A percentile compares a stretch with the other conserved stretches of the same genome.
phyloP scores from a whole-genome alignment of 768 basidiomycete species.

The Boletellus ananiceps region DNA sequence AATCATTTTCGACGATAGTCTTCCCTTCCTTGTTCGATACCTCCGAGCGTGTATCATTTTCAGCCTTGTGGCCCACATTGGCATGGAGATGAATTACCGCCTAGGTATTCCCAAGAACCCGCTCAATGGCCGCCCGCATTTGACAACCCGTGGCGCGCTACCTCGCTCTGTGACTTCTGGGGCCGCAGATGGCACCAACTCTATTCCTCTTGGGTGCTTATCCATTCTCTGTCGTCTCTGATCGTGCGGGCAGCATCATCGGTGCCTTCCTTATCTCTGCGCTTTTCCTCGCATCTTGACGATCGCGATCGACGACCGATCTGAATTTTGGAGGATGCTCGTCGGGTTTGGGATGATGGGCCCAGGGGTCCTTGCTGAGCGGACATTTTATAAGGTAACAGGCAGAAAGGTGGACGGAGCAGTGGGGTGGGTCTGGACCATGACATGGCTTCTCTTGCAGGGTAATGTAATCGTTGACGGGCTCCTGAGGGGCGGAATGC shows the following conservation, averaged over 20 bases:
- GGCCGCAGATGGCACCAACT: conserved; percentile 1
- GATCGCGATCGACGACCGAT: not conserved
- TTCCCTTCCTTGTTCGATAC: conserved; percentile 26
- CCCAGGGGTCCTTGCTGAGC: not conserved
- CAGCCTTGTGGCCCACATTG: conserved; percentile 42
- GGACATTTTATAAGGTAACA: not conserved
- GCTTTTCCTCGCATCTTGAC: not conserved
- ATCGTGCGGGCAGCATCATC: not conserved
- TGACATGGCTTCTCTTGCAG: not conserved
- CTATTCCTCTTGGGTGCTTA: not conserved
- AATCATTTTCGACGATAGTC: conserved; percentile 29
- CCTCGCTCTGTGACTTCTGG: not conserved
- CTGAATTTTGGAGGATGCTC: conserved; percentile 1
- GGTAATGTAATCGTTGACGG: not conserved
- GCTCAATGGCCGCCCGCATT: not conserved
- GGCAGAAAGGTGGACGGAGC: not conserved
- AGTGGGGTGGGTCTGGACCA: conserved; percentile 1
- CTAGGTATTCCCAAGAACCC: not conserved
- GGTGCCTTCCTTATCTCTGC: not conserved
- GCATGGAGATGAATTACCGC: conserved; percentile 32
- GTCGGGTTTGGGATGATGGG: conserved; percentile 1
- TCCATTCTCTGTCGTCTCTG: not conserved
- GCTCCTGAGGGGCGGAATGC: not conserved
- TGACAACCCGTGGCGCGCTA: not conserved
- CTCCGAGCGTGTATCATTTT: conserved; percentile 41